These are phyloP conservation scores for Jacaranda mimosifolia DNA, from an alignment of 257 asterid species.

Conservation along the genomic window DNA sequence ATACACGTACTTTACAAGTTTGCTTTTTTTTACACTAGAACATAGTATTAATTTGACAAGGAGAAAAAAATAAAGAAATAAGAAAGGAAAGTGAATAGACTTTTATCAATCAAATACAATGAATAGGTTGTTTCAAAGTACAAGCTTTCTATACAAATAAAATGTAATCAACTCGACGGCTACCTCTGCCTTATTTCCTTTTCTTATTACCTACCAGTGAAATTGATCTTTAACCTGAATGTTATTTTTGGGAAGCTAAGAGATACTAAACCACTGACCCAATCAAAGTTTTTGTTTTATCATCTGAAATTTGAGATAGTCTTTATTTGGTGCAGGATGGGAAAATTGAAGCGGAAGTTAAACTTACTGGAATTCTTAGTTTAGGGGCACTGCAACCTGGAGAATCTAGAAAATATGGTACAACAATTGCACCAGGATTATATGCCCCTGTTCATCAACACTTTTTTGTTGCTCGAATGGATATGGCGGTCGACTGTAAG, in stretches of 20 bases:
- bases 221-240: not conserved
- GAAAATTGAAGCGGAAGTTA: constrained; percentile 98
- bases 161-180: not conserved
- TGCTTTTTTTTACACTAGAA: constrained; percentile 10
- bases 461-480: constrained; percentile 98
- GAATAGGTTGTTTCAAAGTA: not conserved
- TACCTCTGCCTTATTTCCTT: not conserved
- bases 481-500: constrained; percentile 93
- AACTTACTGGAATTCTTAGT: constrained; percentile 96
- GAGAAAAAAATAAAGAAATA: constrained; percentile 11
- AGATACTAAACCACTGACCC: not conserved
- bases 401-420: constrained; percentile 88
- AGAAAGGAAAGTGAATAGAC: not conserved
- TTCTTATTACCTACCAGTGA: constrained; percentile 17
- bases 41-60: not conserved
- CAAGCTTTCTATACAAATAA: not conserved
- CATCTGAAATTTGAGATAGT: constrained; percentile 21
- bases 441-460: constrained; percentile 99
- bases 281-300: not conserved
- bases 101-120: constrained; percentile 19
- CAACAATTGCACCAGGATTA: constrained; percentile 92
- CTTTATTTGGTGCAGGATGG: constrained; percentile 77
- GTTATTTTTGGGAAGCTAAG: constrained; percentile 3
- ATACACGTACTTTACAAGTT: not conserved
- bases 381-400: constrained; percentile 94